Evolutionary conservation across 441 rosid genomes (phyloP).

Genomic region (Pelargonium cotyledonis): DNA sequence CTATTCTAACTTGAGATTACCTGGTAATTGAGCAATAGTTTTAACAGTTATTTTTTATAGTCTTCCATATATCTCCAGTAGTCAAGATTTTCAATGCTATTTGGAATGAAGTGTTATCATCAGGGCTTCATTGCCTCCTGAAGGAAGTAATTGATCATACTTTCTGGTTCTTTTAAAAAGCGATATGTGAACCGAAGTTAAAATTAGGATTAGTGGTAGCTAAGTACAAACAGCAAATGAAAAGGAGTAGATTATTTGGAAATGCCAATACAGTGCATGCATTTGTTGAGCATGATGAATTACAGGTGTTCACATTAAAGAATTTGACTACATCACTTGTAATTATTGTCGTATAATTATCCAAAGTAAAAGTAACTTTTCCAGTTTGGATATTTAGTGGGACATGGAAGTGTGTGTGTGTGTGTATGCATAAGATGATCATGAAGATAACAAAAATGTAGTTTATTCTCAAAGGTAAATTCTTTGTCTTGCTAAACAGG

Average conservation of each 20-base stretch:
- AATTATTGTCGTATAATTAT: background rate
- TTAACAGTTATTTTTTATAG: background rate
- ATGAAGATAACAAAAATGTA: background rate
- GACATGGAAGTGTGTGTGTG: background rate
- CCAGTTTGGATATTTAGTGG: background rate
- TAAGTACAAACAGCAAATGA: background rate
- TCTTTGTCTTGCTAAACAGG: conserved; percentile 41
- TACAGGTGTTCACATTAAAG: conserved; percentile 11
- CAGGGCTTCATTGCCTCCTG: background rate
- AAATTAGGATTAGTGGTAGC: background rate
- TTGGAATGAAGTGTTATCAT: background rate
- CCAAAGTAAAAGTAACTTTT: background rate
- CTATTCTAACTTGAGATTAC: background rate
- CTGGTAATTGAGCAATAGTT: background rate
- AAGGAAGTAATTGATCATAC: conserved; percentile 3
- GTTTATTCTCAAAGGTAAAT: conserved; percentile 15
- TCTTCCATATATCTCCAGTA: background rate
- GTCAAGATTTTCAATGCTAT: background rate
- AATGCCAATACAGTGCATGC: background rate
- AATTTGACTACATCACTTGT: conserved; percentile 4
- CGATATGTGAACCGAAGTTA: background rate
- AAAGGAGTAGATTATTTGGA: background rate
- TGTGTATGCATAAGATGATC: background rate
- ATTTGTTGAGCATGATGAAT: background rate
- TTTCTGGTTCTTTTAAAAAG: background rate